These are phyloP conservation scores for Shiraia bambusicola DNA, from an alignment of 2,329 filamentous ascomycete species.

Conservation along the genomic window DNA sequence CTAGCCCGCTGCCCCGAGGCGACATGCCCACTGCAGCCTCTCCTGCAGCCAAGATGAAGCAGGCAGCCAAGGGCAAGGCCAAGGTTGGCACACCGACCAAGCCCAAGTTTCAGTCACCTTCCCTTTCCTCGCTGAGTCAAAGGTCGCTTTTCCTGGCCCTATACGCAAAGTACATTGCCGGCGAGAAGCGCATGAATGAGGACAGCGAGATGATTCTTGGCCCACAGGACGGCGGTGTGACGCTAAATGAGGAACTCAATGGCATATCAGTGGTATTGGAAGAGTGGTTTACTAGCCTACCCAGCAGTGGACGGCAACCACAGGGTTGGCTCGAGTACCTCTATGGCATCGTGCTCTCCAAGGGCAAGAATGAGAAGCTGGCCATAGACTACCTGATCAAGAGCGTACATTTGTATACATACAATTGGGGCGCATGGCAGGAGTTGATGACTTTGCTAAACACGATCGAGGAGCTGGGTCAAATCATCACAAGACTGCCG, in stretches of 20 bases:
- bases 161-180: slow-evolving; percentile 89
- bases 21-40: slow-evolving; percentile 55
- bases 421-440: slow-evolving; percentile 97
- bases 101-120: slow-evolving; percentile 33
- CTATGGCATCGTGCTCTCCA: slow-evolving; percentile 87
- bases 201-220: slow-evolving; percentile 97
- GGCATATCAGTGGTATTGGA: slow-evolving; percentile 74
- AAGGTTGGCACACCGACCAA: slow-evolving; percentile 45
- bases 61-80: slow-evolving; percentile 61
- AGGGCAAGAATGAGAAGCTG: slow-evolving; percentile 83
- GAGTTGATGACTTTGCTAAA: slow-evolving; percentile 82
- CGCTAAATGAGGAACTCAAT: slow-evolving; percentile 80
- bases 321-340: slow-evolving; percentile 95
- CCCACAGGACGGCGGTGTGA: slow-evolving; percentile 82
- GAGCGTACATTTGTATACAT: slow-evolving; percentile 85
- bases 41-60: slow-evolving; percentile 38
- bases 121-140: slow-evolving; percentile 67
- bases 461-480: slow-evolving; percentile 78
- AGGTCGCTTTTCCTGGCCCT: slow-evolving; percentile 89
- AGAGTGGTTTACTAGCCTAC: slow-evolving; percentile 72
- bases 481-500: slow-evolving; percentile 71
- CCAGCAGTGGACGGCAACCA: slow-evolving; percentile 59
- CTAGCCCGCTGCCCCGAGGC: slow-evolving; percentile 73
- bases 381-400: slow-evolving; percentile 85
- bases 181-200: slow-evolving; percentile 94